These are phyloP conservation scores for Candida tetrigidarum DNA, from an alignment of 1,139 yeast genomes.

Conservation along the genomic window DNA sequence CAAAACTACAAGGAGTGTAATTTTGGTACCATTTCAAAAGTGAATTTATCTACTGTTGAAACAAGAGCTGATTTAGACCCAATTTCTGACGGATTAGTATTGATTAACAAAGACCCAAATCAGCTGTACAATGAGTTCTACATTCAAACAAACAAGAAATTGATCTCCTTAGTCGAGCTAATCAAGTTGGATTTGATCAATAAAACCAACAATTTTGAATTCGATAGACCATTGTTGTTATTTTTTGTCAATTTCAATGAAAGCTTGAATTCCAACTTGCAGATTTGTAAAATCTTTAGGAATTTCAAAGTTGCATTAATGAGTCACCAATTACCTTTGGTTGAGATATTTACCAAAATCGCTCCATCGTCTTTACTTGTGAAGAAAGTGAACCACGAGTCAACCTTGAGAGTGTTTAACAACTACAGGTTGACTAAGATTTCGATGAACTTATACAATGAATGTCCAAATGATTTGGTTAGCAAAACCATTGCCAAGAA, in stretches of 20 bases:
- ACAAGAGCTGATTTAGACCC: conserved; percentile 37
- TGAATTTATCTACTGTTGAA: conserved; percentile 35
- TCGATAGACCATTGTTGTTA: conserved; percentile 51
- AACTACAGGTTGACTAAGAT: conserved; percentile 51
- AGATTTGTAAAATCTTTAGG: conserved; percentile 51
- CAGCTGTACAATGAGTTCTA: conserved; percentile 31
- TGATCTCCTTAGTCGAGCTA: conserved; percentile 37
- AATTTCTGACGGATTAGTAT: conserved; percentile 38
- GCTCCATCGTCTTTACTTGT: conserved; percentile 58
- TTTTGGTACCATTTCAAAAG: conserved; percentile 48
- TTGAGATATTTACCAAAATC: conserved; percentile 54
- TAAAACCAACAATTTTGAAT: conserved; percentile 46
- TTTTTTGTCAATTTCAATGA: conserved; percentile 50
- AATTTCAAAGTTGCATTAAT: conserved; percentile 48
- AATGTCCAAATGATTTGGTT: conserved; percentile 39
- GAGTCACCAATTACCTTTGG: conserved; percentile 46
- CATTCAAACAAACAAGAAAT: conserved; percentile 32
- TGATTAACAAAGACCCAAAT: conserved; percentile 25
- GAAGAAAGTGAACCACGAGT: conserved; percentile 36
- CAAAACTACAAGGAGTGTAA: conserved; percentile 51
- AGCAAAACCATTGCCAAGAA: conserved; percentile 14
- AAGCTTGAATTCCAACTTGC: conserved; percentile 49
- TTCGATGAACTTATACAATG: conserved; percentile 68
- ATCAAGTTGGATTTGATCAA: conserved; percentile 45
- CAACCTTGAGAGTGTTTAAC: conserved; percentile 53